Percentiles rank a stretch among this genome's conserved stretches.
Conservation (phyloP, 768 basidiomycete species). For the Gautieria morchelliformis region DNA sequence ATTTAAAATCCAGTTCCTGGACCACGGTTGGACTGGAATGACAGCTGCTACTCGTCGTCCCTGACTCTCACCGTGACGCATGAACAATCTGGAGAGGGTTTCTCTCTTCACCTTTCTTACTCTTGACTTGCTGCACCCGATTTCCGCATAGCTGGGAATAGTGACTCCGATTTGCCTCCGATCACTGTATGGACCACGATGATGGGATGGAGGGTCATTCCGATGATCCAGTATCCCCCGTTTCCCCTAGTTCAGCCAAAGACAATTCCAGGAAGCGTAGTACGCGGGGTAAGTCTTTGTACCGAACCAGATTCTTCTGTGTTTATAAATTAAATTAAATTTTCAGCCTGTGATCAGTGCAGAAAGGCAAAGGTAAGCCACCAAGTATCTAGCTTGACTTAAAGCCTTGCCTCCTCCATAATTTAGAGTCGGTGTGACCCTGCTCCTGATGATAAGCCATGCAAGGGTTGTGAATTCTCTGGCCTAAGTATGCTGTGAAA, state of each 20-base stretch:
- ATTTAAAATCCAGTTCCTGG: too few relatives aligned
- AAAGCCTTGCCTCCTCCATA: too few relatives aligned
- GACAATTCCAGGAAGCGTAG: not conserved
- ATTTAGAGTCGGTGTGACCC: conserved; percentile 2
- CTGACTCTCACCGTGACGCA: too few relatives aligned
- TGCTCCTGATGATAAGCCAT: not conserved
- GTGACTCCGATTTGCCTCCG: not conserved
- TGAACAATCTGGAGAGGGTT: too few relatives aligned
- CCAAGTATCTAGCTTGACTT: too few relatives aligned
- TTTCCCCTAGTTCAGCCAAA: not conserved
- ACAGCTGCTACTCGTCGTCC: too few relatives aligned
- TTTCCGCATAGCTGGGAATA: too few relatives aligned
- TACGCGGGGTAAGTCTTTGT: not conserved
- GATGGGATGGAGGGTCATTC: not conserved
- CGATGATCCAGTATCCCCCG: not conserved
- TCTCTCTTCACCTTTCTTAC: too few relatives aligned
- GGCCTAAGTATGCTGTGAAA: not conserved
- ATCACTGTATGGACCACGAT: not conserved
- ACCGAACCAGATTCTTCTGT: not conserved
- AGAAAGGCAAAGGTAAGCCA: not conserved
- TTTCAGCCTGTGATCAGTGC: conserved; percentile 3
- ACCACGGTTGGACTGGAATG: too few relatives aligned
- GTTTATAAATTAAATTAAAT: not conserved
- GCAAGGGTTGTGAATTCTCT: not conserved
- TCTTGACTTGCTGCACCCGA: too few relatives aligned